Evolutionary conservation across 1,284 basidiomycete species (phyloP).

Genomic region (Ustilago crameri): DNA sequence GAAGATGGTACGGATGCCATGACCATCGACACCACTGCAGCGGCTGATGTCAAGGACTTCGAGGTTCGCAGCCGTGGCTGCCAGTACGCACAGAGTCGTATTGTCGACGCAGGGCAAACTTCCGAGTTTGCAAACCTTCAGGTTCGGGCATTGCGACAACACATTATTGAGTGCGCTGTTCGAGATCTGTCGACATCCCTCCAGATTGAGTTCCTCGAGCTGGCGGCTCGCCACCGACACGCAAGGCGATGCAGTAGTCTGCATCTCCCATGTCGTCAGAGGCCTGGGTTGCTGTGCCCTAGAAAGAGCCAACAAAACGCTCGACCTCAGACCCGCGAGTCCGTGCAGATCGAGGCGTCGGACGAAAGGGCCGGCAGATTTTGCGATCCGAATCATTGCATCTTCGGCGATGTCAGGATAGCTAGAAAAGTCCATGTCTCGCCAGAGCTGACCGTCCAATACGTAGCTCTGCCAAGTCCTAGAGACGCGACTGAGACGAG

Average conservation of each 20-base stretch:
- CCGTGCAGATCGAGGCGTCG: slow-evolving; percentile 76
- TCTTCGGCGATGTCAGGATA: slow-evolving; percentile 68
- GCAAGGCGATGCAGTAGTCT: background rate
- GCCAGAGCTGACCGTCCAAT: slow-evolving; percentile 89
- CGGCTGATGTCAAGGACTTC: slow-evolving; percentile 78
- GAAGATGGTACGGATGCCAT: slow-evolving; percentile 71
- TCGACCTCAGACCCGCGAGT: slow-evolving; percentile 71
- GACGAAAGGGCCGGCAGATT: slow-evolving; percentile 74
- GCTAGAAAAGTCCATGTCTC: slow-evolving; percentile 70
- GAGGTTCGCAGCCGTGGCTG: slow-evolving; percentile 73
- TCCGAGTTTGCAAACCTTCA: slow-evolving; percentile 76
- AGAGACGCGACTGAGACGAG: slow-evolving; percentile 75
- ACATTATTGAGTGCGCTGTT: slow-evolving; percentile 78
- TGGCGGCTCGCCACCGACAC: slow-evolving; percentile 21
- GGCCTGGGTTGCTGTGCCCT: slow-evolving; percentile 30
- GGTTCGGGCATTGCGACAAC: slow-evolving; percentile 75
- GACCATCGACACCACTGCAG: slow-evolving; percentile 77
- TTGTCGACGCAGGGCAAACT: slow-evolving; percentile 78
- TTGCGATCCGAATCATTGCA: slow-evolving; percentile 39
- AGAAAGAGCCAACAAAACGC: slow-evolving; percentile 29
- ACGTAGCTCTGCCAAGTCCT: slow-evolving; percentile 81
- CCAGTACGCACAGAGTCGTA: slow-evolving; percentile 77
- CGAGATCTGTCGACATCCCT: slow-evolving; percentile 78
- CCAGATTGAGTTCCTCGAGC: slow-evolving; percentile 75
- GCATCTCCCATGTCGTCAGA: slow-evolving; percentile 4